Percentiles rank a stretch among this genome's conserved stretches.
Evolutionary conservation across 208 protist genomes (phyloP).

Genomic region (Trypanosoma caninum): DNA sequence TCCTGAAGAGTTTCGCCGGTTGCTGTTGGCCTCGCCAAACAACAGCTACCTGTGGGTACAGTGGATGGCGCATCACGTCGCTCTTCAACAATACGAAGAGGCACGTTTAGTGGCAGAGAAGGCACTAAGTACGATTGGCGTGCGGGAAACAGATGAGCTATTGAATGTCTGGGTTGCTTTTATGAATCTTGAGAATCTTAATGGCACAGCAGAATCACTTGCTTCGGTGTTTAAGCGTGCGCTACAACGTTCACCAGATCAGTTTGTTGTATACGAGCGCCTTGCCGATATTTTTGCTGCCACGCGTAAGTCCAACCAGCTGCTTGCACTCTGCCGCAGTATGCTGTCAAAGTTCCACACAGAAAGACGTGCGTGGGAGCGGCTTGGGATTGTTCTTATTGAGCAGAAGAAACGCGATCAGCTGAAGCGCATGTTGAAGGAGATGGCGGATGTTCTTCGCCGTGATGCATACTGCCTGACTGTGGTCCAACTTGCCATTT

Average conservation of each 20-base stretch:
- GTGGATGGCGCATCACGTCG: slow-evolving; percentile 91
- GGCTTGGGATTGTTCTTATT: slow-evolving; percentile 70
- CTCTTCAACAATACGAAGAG: slow-evolving; percentile 82
- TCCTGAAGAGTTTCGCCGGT: slow-evolving; percentile 86
- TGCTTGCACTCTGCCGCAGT: slow-evolving; percentile 78
- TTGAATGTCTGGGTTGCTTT: slow-evolving; percentile 94
- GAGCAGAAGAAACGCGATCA: slow-evolving; percentile 81
- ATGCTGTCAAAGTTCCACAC: slow-evolving; percentile 82
- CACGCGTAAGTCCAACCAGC: slow-evolving; percentile 67
- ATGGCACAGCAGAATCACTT: slow-evolving; percentile 90
- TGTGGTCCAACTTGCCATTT: slow-evolving; percentile 75
- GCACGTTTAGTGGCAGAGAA: slow-evolving; percentile 89
- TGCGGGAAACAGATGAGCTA: slow-evolving; percentile 73
- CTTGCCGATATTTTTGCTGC: slow-evolving; percentile 86
- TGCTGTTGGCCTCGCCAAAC: slow-evolving; percentile 87
- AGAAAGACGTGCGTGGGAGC: slow-evolving; percentile 73
- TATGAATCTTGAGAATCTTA: slow-evolving; percentile 92
- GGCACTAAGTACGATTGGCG: slow-evolving; percentile 87
- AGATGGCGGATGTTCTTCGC: slow-evolving; percentile 65
- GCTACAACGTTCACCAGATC: slow-evolving; percentile 58
- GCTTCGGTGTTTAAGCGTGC: slow-evolving; percentile 81
- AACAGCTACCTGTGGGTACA: slow-evolving; percentile 92
- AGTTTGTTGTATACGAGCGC: slow-evolving; percentile 64
- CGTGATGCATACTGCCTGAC: slow-evolving; percentile 48
- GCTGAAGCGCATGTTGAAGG: slow-evolving; percentile 83